Percentiles rank a stretch among this genome's conserved stretches.
These are phyloP conservation scores for Leptomonas seymouri DNA, from an alignment of 208 protist species.

Conservation along the genomic window DNA sequence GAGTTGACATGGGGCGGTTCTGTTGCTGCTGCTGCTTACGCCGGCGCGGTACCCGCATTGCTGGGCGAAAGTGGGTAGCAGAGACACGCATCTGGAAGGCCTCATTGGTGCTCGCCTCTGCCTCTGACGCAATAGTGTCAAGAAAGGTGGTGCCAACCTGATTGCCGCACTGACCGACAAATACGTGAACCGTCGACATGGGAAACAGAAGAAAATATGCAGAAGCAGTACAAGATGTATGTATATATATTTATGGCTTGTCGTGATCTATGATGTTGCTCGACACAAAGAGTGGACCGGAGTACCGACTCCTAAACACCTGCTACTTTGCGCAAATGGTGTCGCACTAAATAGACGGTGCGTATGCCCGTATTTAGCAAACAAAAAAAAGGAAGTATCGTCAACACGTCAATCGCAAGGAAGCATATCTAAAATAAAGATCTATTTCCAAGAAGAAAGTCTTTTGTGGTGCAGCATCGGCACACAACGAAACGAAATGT, in stretches of 20 bases:
- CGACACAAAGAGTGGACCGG: neutral
- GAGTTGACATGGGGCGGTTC: neutral
- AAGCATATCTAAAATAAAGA: too few species aligned
- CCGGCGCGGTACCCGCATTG: conserved; percentile 11
- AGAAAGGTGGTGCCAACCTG: conserved; percentile 87
- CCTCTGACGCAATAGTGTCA: conserved; percentile 59
- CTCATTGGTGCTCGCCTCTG: conserved; percentile 43
- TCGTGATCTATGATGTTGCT: neutral
- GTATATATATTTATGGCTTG: neutral
- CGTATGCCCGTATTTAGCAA: too few species aligned
- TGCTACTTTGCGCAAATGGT: too few species aligned
- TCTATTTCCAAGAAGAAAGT: too few species aligned
- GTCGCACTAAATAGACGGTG: too few species aligned
- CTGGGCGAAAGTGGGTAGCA: conserved; percentile 60
- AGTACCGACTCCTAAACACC: neutral
- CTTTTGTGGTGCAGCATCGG: too few species aligned
- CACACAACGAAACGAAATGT: too few species aligned
- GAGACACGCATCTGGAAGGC: conserved; percentile 63
- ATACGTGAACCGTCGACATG: conserved; percentile 72
- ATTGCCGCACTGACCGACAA: conserved; percentile 93
- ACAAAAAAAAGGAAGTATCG: too few species aligned
- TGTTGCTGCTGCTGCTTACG: conserved; percentile 3
- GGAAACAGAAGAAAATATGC: neutral
- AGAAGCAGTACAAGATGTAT: neutral
- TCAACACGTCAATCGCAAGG: too few species aligned